Conservation (phyloP, 352 stramenopile species). For the Pythium monospermum region DNA sequence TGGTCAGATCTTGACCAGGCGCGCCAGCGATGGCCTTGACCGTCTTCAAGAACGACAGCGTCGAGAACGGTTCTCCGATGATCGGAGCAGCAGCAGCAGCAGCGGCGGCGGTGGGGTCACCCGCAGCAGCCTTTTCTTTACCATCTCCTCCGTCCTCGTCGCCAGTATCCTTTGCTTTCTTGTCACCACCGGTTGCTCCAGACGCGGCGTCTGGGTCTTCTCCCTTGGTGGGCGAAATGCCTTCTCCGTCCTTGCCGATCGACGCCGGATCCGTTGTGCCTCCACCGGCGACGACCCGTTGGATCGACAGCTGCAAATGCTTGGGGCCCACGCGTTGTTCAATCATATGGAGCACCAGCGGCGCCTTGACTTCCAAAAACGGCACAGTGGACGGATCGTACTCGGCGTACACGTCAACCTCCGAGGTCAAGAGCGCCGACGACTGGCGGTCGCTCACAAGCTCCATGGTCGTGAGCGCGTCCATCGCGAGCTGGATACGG, state of each 20-base stretch:
- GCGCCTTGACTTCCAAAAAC: conserved; percentile 78
- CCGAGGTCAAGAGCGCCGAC: conserved; percentile 55
- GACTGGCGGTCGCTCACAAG: conserved; percentile 61
- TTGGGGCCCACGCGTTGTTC: conserved; percentile 75
- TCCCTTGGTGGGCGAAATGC: conserved; percentile 5
- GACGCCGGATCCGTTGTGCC: not conserved
- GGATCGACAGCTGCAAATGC: conserved; percentile 68
- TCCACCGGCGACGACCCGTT: conserved; percentile 63
- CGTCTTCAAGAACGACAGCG: conserved; percentile 70
- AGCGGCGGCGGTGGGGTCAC: not conserved
- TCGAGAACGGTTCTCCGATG: conserved; percentile 53
- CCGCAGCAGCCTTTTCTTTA: conserved; percentile 15
- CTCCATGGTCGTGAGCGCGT: conserved; percentile 82
- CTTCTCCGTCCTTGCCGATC: conserved; percentile 24
- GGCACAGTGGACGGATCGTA: conserved; percentile 69
- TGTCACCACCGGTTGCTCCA: conserved; percentile 17
- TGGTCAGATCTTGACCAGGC: conserved; percentile 70
- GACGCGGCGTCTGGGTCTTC: conserved; percentile 28
- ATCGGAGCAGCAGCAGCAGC: conserved; percentile 8
- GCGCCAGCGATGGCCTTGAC: conserved; percentile 79
- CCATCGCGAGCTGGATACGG: conserved; percentile 80
- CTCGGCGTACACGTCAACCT: conserved; percentile 82
- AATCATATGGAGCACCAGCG: conserved; percentile 85
- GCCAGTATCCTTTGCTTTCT: conserved; percentile 28
- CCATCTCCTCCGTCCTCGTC: conserved; percentile 32